These are phyloP conservation scores for Jimgerdemannia flammicorona DNA, from an alignment of 192 early-diverging fungal species.

Conservation along the genomic window DNA sequence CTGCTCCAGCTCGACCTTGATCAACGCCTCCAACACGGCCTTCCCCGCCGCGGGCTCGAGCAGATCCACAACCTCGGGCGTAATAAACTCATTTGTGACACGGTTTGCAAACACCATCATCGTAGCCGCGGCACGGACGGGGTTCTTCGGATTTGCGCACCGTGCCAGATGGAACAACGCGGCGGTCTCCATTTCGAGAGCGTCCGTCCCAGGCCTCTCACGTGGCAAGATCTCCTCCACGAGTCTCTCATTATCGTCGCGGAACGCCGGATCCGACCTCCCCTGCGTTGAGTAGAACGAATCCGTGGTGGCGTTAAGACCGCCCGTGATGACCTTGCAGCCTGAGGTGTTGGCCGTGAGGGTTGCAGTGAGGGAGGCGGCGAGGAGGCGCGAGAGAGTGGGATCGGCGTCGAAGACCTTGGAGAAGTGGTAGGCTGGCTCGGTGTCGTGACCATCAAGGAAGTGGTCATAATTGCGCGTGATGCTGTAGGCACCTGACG, in stretches of 20 bases:
- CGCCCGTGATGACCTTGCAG: constrained; percentile 31
- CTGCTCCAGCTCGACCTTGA: constrained; percentile 35
- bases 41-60: constrained; percentile 55
- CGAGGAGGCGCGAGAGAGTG: constrained; percentile 30
- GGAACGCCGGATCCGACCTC: constrained; percentile 62
- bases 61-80: constrained; percentile 39
- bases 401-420: constrained; percentile 55
- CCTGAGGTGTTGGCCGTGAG: constrained; percentile 2
- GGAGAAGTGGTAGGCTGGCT: constrained; percentile 65
- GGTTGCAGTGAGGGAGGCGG: constrained; percentile 28
- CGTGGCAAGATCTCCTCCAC: constrained; percentile 38
- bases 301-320: constrained; percentile 74
- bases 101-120: constrained; percentile 86
- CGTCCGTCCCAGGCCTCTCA: constrained; percentile 46
- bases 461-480: constrained; percentile 74
- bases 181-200: constrained; percentile 87
- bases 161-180: constrained; percentile 80
- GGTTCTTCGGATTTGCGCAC: constrained; percentile 31
- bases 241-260: constrained; percentile 72
- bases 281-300: constrained; percentile 89
- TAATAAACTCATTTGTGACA: constrained; percentile 62
- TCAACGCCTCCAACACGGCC: constrained; percentile 61
- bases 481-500: constrained; percentile 44
- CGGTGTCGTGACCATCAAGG: constrained; percentile 20
- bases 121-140: constrained; percentile 70